These are phyloP conservation scores for Ceratocystis cubensis DNA, from an alignment of 2,329 filamentous ascomycete species.

Conservation along the genomic window DNA sequence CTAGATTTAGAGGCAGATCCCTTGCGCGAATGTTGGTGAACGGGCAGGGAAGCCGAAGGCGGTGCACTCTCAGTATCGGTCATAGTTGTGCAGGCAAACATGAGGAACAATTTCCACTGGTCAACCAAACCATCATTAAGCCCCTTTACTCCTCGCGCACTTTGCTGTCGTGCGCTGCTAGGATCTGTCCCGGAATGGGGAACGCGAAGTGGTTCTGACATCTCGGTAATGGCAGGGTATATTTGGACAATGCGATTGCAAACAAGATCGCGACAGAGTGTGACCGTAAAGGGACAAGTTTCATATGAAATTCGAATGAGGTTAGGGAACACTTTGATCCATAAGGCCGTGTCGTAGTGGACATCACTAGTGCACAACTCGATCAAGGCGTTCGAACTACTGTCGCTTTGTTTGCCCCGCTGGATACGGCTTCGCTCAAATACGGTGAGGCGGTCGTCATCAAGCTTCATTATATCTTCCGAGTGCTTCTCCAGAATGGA, in stretches of 20 bases:
- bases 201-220: slow-evolving; percentile 62
- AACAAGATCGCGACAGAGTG: slow-evolving; percentile 78
- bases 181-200: slow-evolving; percentile 50
- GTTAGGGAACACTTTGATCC: slow-evolving; percentile 97
- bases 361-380: slow-evolving; percentile 93
- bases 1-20: slow-evolving; percentile 54
- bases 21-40: slow-evolving; percentile 64
- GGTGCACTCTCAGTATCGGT: slow-evolving; percentile 58
- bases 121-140: slow-evolving; percentile 83
- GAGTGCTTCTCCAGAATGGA: slow-evolving; percentile 86
- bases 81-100: slow-evolving; percentile 92
- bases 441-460: slow-evolving; percentile 80
- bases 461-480: slow-evolving; percentile 76
- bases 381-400: slow-evolving; percentile 72
- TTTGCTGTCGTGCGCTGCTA: slow-evolving; percentile 37
- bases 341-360: slow-evolving; percentile 85
- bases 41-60: slow-evolving; percentile 32
- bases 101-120: slow-evolving; percentile 95
- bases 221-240: slow-evolving; percentile 67
- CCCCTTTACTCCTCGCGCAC: slow-evolving; percentile 48
- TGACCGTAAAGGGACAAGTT: slow-evolving; percentile 81
- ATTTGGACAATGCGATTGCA: slow-evolving; percentile 88
- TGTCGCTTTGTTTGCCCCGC: slow-evolving; percentile 73
- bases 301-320: slow-evolving; percentile 83
- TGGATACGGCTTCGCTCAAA: slow-evolving; percentile 87